Evolutionary conservation across 2,329 filamentous ascomycete genomes (phyloP), one percentile per base, ranked within the genome.

Genomic region (Xylariaceae sp.): DNA sequence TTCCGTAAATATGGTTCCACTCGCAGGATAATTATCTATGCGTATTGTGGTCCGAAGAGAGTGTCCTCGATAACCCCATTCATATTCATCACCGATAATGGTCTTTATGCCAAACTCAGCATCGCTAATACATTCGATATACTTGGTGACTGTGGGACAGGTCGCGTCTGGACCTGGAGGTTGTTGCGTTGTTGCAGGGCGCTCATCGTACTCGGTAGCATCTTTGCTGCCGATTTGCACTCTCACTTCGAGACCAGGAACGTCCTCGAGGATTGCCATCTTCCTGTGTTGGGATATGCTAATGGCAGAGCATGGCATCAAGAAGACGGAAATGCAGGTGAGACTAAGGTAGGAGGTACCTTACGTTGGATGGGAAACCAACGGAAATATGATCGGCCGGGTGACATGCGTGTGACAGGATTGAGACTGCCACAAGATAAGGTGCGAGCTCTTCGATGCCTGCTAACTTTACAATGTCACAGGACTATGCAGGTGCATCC

Each of bases 71-170:
- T 63, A 61, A 4, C 60, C 42, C 65, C 64, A 70, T 2, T 51
- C 29, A 35, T 69, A 69, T 8, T 35, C 40, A 1, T 43, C 10
- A 3, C 35, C 39, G 0, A 65, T 37, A 1, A n/a, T 27, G 5
- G 55, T 32, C 4, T 53, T 51, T 6, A 72, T 46, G 4, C 49
- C 15, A 50, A 70, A 72, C 7, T 63, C 45, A 8, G 60, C 58
- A 6, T 60, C 58, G 11, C 68, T 61, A 13, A 66, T 47, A 16
- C 63, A 67, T 57, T 73, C 64, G 11, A 72, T 66, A 50, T 70
- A 72, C 21, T 67, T 66, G 15, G 51, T 57, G 33, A 58, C 51
- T 18, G 48, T 59, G 5, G 58, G 60, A 37, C 26, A 49, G 3
- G 20, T 20, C 9, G 42, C 20, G 11, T n/a, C 18, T 20, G 9